Evolutionary conservation across 169 alveolate species (phyloP).

Genomic region (Plasmodium yoelii): DNA sequence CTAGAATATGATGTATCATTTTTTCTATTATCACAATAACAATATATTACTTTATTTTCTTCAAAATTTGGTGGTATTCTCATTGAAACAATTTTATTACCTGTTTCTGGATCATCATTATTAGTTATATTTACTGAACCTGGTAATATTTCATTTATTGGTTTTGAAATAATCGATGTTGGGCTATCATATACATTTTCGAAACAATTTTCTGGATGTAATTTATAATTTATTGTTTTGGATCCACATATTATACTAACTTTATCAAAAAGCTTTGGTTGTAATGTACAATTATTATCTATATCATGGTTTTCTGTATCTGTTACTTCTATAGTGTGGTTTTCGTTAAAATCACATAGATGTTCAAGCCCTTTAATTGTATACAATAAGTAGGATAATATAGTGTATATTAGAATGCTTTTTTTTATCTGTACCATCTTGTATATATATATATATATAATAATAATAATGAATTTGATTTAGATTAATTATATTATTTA

Average conservation of each 20-base stretch:
- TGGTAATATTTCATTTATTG: not conserved
- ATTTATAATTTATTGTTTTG: slow-evolving; percentile 8
- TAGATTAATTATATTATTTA: too few relatives aligned
- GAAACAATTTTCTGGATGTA: slow-evolving; percentile 39
- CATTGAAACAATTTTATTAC: slow-evolving; percentile 11
- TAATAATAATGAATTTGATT: too few relatives aligned
- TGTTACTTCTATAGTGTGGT: not conserved
- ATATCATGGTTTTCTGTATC: not conserved
- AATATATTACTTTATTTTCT: slow-evolving; percentile 4
- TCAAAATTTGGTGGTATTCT: slow-evolving; percentile 40
- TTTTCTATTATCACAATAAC: slow-evolving; percentile 20
- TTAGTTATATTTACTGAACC: slow-evolving; percentile 11
- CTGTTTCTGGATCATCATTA: not conserved
- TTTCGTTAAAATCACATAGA: slow-evolving; percentile 49
- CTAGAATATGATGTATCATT: not conserved
- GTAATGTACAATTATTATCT: slow-evolving; percentile 6
- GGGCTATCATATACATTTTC: slow-evolving; percentile 11
- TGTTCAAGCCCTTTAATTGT: slow-evolving; percentile 4
- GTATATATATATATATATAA: too few relatives aligned
- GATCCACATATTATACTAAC: slow-evolving; percentile 47
- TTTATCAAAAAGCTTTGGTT: slow-evolving; percentile 11
- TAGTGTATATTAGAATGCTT: not conserved
- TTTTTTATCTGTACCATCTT: not conserved
- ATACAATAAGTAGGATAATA: not conserved
- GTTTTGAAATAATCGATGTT: not conserved